A percentile compares a stretch with the other conserved stretches of the same genome.
phyloP scores from a whole-genome alignment of 768 basidiomycete species.

The Tylopilus felleus region DNA sequence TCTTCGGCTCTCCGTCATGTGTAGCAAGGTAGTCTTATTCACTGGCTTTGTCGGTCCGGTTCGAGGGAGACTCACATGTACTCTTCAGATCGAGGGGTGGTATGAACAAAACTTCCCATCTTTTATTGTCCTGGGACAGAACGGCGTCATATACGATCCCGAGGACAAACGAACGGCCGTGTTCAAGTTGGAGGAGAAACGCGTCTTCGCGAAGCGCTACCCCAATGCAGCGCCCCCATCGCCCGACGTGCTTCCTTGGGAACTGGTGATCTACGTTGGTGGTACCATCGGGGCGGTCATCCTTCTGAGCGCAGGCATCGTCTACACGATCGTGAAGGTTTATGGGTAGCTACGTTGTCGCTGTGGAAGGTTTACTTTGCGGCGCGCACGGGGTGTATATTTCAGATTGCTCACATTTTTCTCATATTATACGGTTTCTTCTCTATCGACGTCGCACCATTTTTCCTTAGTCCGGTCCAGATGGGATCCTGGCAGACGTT shows the following conservation, averaged over 20 bases:
- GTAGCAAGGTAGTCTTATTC: constrained; percentile 61
- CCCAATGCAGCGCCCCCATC: constrained; percentile 4
- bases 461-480: no score
- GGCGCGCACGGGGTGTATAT: neutral
- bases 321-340: constrained; percentile 25
- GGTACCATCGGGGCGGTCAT: constrained; percentile 28
- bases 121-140: constrained; percentile 50
- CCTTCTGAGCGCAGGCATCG: constrained; percentile 19
- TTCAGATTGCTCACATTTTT: neutral
- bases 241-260: constrained; percentile 25
- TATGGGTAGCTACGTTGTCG: constrained; percentile 13
- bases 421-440: neutral
- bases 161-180: constrained; percentile 57
- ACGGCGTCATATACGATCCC: constrained; percentile 39
- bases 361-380: neutral
- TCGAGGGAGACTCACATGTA: constrained; percentile 3
- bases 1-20: constrained; percentile 76
- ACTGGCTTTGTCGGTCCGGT: neutral
- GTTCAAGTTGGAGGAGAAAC: constrained; percentile 42
- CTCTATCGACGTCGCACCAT: no score
- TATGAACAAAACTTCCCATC: constrained; percentile 91
- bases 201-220: constrained; percentile 32
- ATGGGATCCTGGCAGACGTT: no score
- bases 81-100: constrained; percentile 84
- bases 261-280: constrained; percentile 29